Evolutionary conservation across 2,329 filamentous ascomycete species (phyloP), one percentile per base, ranked within the genome.

Genomic region (Phaeosphaeria sp.): DNA sequence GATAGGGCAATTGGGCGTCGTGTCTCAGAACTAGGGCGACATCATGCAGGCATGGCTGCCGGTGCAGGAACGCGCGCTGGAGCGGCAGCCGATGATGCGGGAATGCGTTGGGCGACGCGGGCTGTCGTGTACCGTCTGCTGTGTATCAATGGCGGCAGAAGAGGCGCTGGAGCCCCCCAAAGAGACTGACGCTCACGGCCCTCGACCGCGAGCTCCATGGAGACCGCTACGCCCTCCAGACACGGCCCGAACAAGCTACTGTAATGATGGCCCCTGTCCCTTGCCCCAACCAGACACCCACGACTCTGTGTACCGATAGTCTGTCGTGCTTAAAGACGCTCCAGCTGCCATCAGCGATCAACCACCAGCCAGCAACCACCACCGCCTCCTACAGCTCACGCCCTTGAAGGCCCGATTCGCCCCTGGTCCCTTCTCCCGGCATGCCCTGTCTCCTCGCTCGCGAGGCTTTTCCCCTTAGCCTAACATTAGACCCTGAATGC

Each of bases 11-110:
- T 39, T 39, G 36, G 11, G 17, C n/a, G 30, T 33, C n/a, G 25
- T 54, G 52, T 54, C 46, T 54, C 52, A 54, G 52, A 43, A 44
- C 44, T 46, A 46, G 18, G 22, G 33, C 46, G 46, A 43, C 46
- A 44, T 54, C 25, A 54, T 48, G 52, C 52, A 54, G 52, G 52
- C 52, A 49, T 54, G 11, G 44, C 46, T 42, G 52, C 52, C 44
- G 46, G 22, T 54, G 52, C 52, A 54, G 52, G 52, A 54, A 54
- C 52, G 52, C 52, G 52, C 46, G 39, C 21, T 42, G 21, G 33
- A 44, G 20, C 11, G 44, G 43, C 44, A 36, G 46, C 20, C 20
- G 39, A 21, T 11, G 23, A 13, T 15, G 39, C 27, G 33, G 25
- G 25, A 23, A 22, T 42, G 46, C 52, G 33, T 33, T 43, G 44